Conservation (phyloP, 805 yeast species). For the Kodamaea sagamina region DNA sequence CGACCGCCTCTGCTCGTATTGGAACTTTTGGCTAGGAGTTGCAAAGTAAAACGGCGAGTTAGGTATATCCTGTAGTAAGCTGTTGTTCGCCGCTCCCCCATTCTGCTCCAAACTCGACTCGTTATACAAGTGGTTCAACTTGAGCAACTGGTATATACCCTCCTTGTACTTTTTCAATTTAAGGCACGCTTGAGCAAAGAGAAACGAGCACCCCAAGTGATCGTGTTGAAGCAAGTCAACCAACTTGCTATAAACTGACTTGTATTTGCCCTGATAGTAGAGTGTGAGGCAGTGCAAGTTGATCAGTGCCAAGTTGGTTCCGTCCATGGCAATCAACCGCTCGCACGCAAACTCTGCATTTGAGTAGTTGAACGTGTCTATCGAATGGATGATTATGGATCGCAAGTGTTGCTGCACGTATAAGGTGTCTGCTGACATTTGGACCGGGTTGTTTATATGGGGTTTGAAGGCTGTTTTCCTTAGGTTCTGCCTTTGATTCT, state of each 20-base stretch:
- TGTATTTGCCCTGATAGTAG: constrained; percentile 57
- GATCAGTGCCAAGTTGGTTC: constrained; percentile 57
- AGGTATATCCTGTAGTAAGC: background rate
- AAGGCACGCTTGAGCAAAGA: constrained; percentile 70
- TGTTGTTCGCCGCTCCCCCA: background rate
- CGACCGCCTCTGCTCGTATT: constrained; percentile 42
- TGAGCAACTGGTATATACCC: constrained; percentile 54
- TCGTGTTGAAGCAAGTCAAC: constrained; percentile 35
- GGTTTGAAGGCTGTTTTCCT: background rate
- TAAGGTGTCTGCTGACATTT: constrained; percentile 17
- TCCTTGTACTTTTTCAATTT: constrained; percentile 55
- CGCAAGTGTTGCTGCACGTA: constrained; percentile 48
- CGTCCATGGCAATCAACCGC: constrained; percentile 64
- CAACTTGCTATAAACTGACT: constrained; percentile 56
- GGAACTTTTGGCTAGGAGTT: constrained; percentile 23
- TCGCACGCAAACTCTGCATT: constrained; percentile 91
- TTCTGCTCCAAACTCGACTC: constrained; percentile 19
- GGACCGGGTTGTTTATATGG: background rate
- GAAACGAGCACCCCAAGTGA: constrained; percentile 74
- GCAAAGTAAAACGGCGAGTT: constrained; percentile 19
- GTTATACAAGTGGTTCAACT: constrained; percentile 33
- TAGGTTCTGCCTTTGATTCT: constrained; percentile 1
- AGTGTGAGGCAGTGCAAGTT: constrained; percentile 73
- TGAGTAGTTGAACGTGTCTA: constrained; percentile 65
- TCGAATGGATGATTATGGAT: constrained; percentile 62